Evolutionary conservation across 805 yeast species (phyloP).

Genomic region (Lipomyces oligophaga): DNA sequence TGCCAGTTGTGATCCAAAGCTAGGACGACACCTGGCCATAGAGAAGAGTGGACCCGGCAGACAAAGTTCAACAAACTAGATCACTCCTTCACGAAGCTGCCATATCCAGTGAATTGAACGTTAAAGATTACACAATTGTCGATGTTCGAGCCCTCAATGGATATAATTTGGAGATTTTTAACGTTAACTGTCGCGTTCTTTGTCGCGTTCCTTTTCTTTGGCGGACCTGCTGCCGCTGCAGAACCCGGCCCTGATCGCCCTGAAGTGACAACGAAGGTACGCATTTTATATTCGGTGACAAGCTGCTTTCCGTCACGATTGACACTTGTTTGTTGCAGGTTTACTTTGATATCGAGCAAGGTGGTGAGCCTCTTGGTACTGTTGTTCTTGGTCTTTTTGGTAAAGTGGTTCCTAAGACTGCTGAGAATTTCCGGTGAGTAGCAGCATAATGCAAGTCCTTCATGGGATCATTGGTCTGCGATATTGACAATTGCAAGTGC

Average conservation of each 20-base stretch:
- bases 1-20: no score
- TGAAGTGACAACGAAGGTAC: constrained; percentile 38
- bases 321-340: constrained; percentile 44
- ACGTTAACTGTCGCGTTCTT: constrained; percentile 12
- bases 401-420: constrained; percentile 80
- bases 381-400: constrained; percentile 86
- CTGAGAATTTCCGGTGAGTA: constrained; percentile 65
- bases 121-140: no score
- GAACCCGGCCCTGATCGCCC: constrained; percentile 11
- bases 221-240: constrained; percentile 14
- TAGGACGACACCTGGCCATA: no score
- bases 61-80: no score
- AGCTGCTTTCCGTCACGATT: background rate
- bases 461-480: constrained; percentile 34
- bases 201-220: constrained; percentile 21
- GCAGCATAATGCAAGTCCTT: background rate
- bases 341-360: constrained; percentile 80
- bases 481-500: constrained; percentile 43
- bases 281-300: background rate
- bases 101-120: no score
- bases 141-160: background rate
- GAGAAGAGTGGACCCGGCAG: no score
- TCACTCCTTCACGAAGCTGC: no score
- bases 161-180: constrained; percentile 1
- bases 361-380: constrained; percentile 72